Evolutionary conservation across 2,329 filamentous ascomycete species (phyloP).

Genomic region (Alternaria incomplexa): DNA sequence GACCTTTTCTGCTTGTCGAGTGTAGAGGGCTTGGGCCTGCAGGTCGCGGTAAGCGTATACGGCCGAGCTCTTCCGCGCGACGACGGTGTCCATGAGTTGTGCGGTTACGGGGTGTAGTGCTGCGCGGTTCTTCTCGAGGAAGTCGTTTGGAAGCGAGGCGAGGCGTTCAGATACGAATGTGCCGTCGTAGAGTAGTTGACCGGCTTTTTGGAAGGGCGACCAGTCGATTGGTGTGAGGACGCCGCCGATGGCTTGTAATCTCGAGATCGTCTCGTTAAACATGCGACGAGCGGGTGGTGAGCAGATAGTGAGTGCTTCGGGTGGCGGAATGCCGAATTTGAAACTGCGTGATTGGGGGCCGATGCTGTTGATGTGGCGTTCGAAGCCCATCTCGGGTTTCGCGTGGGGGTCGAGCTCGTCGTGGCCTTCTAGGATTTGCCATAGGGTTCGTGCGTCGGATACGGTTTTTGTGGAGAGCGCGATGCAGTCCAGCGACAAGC

Average conservation of each 20-base stretch:
- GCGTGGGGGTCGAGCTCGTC: slow-evolving; percentile 61
- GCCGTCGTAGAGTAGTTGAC: slow-evolving; percentile 62
- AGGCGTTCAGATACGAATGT: slow-evolving; percentile 64
- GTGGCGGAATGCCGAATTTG: slow-evolving; percentile 57
- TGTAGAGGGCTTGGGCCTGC: slow-evolving; percentile 41
- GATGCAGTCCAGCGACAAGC: slow-evolving; percentile 63
- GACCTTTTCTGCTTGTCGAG: slow-evolving; percentile 37
- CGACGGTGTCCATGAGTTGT: slow-evolving; percentile 47
- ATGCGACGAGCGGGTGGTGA: slow-evolving; percentile 47
- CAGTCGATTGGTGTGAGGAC: slow-evolving; percentile 40
- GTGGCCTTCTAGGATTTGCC: slow-evolving; percentile 55
- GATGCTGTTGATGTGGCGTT: slow-evolving; percentile 44
- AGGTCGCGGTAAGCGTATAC: slow-evolving; percentile 43
- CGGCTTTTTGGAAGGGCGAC: slow-evolving; percentile 58
- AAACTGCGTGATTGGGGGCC: slow-evolving; percentile 50
- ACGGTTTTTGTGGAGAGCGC: slow-evolving; percentile 60
- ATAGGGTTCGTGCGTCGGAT: slow-evolving; percentile 57
- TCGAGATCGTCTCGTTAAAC: slow-evolving; percentile 39
- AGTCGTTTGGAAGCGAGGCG: slow-evolving; percentile 46
- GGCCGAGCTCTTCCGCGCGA: slow-evolving; percentile 35
- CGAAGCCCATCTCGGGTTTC: slow-evolving; percentile 47
- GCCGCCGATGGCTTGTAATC: slow-evolving; percentile 37
- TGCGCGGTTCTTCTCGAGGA: slow-evolving; percentile 39
- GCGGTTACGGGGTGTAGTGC: slow-evolving; percentile 58
- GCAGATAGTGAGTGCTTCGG: slow-evolving; percentile 52